phyloP scores from a whole-genome alignment of 2,329 filamentous ascomycete genomes.

The Trichoderma gracile region DNA sequence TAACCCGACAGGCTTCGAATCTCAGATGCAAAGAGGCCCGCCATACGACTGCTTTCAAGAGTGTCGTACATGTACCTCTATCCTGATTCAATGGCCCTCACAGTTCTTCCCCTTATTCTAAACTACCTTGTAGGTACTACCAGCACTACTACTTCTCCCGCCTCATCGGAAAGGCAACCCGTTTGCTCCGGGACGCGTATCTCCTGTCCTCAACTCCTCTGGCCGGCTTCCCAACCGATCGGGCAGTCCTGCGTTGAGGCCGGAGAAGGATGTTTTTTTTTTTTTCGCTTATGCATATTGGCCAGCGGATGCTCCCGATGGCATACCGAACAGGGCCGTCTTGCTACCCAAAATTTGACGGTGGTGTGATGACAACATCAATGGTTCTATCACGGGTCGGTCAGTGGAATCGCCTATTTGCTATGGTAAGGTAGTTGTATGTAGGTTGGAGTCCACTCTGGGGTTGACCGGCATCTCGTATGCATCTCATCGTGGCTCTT shows the following conservation, averaged over 20 bases:
- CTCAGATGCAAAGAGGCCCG: too few species aligned
- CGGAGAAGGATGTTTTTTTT: constrained; percentile 11
- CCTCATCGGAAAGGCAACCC: neutral
- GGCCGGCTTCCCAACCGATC: constrained; percentile 4
- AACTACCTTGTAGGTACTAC: neutral
- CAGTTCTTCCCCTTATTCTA: neutral
- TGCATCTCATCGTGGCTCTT: neutral
- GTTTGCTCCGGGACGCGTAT: neutral
- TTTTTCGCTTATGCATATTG: constrained; percentile 10
- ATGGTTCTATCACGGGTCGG: neutral
- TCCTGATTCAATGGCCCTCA: too few species aligned
- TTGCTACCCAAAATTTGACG: neutral
- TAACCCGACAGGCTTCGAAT: too few species aligned
- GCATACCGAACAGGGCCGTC: neutral
- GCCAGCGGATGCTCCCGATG: neutral
- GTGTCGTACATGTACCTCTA: too few species aligned
- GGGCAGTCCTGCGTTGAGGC: constrained; percentile 5
- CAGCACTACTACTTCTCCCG: neutral
- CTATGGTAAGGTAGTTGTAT: too few species aligned
- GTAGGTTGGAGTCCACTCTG: too few species aligned
- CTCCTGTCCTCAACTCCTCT: too few species aligned
- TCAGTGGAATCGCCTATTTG: too few species aligned
- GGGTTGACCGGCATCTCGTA: neutral
- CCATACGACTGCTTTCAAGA: too few species aligned
- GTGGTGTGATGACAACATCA: neutral